These are phyloP conservation scores for Hymenoscyphus repandus DNA, from an alignment of 2,329 filamentous ascomycete species.

Conservation along the genomic window DNA sequence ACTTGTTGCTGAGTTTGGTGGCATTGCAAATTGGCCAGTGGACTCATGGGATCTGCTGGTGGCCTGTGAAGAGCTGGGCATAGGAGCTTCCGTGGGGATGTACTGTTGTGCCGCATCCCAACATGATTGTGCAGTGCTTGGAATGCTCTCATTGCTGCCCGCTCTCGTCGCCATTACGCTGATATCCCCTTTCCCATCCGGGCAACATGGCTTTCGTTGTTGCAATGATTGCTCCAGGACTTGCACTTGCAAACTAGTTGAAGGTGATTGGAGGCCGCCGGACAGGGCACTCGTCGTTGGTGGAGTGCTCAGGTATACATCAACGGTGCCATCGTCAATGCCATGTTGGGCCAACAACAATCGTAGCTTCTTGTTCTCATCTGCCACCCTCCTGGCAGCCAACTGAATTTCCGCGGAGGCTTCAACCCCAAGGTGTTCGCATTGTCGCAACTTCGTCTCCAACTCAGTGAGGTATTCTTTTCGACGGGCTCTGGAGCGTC, in stretches of 20 bases:
- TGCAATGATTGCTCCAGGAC: conserved; percentile 25
- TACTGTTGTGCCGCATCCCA: conserved; percentile 20
- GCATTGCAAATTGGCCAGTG: no score
- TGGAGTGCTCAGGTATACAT: conserved; percentile 21
- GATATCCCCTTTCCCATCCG: conserved; percentile 5
- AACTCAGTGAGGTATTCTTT: conserved; percentile 70
- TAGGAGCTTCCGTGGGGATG: no score
- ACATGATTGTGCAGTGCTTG: conserved; percentile 19
- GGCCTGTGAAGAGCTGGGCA: no score
- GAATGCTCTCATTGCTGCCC: conserved; percentile 22
- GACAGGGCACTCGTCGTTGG: conserved; percentile 8
- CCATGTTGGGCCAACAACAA: conserved; percentile 53
- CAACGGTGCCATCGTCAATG: conserved; percentile 50
- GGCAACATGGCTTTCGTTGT: conserved; percentile 20
- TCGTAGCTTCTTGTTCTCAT: conserved; percentile 63
- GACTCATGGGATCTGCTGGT: no score
- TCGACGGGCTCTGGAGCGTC: conserved; percentile 66
- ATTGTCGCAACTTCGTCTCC: conserved; percentile 57
- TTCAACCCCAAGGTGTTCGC: conserved; percentile 60
- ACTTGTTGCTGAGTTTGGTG: no score
- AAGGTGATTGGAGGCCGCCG: conserved; percentile 7
- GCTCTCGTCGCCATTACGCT: conserved; percentile 12
- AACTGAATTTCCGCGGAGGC: conserved; percentile 67
- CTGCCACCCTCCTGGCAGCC: conserved; percentile 61
- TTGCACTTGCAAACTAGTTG: conserved; percentile 19